Percentiles rank a stretch among this genome's conserved stretches.
These are phyloP conservation scores for Fusarium papillatum DNA, from an alignment of 2,329 filamentous ascomycete species.

Conservation along the genomic window DNA sequence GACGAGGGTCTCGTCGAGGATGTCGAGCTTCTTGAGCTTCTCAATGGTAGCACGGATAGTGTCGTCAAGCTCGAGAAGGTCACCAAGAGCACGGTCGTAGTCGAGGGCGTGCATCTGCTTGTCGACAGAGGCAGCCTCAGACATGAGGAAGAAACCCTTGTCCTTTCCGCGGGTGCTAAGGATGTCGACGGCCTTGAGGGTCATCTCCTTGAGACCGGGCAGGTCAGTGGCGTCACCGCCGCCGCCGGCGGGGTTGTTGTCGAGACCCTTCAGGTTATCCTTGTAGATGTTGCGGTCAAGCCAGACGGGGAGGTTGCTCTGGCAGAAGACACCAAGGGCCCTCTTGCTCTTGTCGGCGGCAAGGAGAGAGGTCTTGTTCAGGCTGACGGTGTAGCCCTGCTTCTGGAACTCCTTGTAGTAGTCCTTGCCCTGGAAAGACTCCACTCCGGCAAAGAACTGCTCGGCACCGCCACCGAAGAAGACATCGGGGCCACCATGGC, in stretches of 20 bases:
- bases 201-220: constrained; percentile 91
- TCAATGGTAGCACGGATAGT: constrained; percentile 82
- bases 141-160: constrained; percentile 90
- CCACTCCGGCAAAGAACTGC: constrained; percentile 77
- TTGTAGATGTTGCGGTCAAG: constrained; percentile 87
- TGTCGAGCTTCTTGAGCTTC: constrained; percentile 75
- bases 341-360: constrained; percentile 69
- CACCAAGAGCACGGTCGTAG: constrained; percentile 87
- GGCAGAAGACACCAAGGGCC: constrained; percentile 84
- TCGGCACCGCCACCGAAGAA: constrained; percentile 88
- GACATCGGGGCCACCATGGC: constrained; percentile 81
- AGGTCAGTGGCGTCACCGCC: constrained; percentile 77
- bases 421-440: constrained; percentile 78
- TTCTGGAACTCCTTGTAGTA: constrained; percentile 85
- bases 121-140: constrained; percentile 87
- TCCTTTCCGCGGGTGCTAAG: constrained; percentile 76
- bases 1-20: constrained; percentile 82
- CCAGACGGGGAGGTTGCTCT: constrained; percentile 85
- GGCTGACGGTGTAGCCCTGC: constrained; percentile 78
- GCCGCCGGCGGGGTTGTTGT: constrained; percentile 78
- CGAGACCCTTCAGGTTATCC: constrained; percentile 74
- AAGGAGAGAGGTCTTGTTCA: constrained; percentile 81
- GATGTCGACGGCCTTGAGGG: constrained; percentile 86
- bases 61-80: constrained; percentile 89
- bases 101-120: constrained; percentile 92